Conservation (phyloP, 192 early-diverging fungal species). For the Coemansia sp. region DNA sequence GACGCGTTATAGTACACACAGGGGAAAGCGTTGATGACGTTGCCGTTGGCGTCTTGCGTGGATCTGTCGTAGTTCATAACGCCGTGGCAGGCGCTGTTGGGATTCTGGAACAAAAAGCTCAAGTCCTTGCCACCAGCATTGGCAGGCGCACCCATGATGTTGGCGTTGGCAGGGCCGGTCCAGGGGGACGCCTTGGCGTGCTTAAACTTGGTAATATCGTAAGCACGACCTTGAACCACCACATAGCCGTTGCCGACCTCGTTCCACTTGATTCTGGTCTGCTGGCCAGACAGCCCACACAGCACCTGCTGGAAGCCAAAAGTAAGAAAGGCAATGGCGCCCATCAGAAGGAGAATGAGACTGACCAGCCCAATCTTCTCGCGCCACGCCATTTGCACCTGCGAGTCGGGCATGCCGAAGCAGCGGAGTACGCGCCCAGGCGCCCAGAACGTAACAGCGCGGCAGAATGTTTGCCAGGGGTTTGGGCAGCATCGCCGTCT, state of each 20-base stretch:
- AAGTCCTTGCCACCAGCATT: conserved; percentile 72
- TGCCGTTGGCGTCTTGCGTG: conserved; percentile 32
- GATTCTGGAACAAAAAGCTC: conserved; percentile 77
- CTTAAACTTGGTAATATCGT: conserved; percentile 60
- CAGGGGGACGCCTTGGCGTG: conserved; percentile 56
- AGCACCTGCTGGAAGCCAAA: conserved; percentile 82
- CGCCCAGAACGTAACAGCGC: conserved; percentile 76
- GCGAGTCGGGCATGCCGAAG: conserved; percentile 62
- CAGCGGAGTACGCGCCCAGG: conserved; percentile 58
- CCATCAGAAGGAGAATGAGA: conserved; percentile 79
- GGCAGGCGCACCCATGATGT: conserved; percentile 61
- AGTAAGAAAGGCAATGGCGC: conserved; percentile 74
- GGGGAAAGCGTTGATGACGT: conserved; percentile 69
- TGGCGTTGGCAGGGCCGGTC: conserved; percentile 48
- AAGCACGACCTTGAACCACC: conserved; percentile 64
- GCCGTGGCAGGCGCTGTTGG: conserved; percentile 69
- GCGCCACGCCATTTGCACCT: conserved; percentile 90
- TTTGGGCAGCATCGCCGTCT: conserved; percentile 64
- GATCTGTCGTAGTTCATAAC: conserved; percentile 44
- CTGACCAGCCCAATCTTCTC: conserved; percentile 94
- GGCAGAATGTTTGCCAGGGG: conserved; percentile 67
- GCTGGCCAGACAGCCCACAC: conserved; percentile 46
- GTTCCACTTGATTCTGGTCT: conserved; percentile 56
- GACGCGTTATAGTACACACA: conserved; percentile 65
- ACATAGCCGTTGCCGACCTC: conserved; percentile 60